Percentiles rank a stretch among this genome's conserved stretches.
These are phyloP conservation scores for Pulicaria dysenterica DNA, from an alignment of 129 eudicot species.

Conservation along the genomic window DNA sequence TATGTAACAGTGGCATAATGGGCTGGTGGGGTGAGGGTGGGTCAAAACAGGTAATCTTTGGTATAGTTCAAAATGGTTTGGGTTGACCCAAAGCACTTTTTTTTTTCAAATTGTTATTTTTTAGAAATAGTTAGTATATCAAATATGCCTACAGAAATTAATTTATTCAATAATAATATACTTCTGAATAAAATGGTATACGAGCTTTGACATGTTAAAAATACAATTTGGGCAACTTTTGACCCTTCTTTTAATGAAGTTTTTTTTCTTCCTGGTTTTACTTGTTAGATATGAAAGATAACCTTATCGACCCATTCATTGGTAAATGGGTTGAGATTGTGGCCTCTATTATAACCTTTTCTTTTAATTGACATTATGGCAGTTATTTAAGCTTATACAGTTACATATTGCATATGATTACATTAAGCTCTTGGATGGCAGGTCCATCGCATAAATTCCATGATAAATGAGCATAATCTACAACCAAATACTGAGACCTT, in stretches of 20 bases:
- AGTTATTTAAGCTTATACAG: neutral
- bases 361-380: neutral
- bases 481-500: constrained; percentile 62
- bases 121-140: neutral
- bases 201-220: neutral
- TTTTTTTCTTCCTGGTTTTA: neutral
- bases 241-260: neutral
- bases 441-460: constrained; percentile 68
- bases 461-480: constrained; percentile 49
- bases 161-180: neutral
- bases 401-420: constrained; percentile 19
- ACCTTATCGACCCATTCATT: neutral
- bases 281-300: neutral
- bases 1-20: neutral
- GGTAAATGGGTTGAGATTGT: neutral
- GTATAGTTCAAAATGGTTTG: neutral
- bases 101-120: neutral
- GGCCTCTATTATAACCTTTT: neutral
- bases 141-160: neutral
- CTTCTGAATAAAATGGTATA: neutral
- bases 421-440: constrained; percentile 28
- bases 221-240: neutral
- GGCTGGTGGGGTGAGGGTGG: neutral
- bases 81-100: neutral
- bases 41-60: neutral